phyloP scores from a whole-genome alignment of 106 monocot genomes.

The Iris macrosiphon region DNA sequence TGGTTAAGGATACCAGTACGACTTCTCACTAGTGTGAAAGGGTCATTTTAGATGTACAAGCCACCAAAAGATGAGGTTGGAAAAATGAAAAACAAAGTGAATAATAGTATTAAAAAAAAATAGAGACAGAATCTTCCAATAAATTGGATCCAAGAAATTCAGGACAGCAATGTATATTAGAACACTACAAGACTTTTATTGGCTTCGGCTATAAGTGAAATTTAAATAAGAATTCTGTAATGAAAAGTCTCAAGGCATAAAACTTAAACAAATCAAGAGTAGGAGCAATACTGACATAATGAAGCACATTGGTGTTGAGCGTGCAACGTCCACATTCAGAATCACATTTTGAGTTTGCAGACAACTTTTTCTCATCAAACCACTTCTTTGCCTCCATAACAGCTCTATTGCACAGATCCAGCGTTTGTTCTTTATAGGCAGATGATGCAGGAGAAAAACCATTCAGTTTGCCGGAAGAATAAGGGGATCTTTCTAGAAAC shows the following conservation, averaged over 20 bases:
- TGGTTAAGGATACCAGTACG: too few species aligned
- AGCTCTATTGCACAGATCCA: slow-evolving; percentile 33
- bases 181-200: neutral
- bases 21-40: too few species aligned
- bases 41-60: too few species aligned
- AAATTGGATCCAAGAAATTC: slow-evolving; percentile 1
- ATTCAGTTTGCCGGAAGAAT: slow-evolving; percentile 14
- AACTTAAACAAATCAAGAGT: neutral
- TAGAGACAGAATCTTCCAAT: neutral
- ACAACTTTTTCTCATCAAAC: slow-evolving; percentile 50
- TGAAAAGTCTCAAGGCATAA: slow-evolving; percentile 3
- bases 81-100: too few species aligned
- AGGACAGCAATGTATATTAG: neutral
- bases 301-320: slow-evolving; percentile 30
- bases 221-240: neutral
- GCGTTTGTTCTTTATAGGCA: slow-evolving; percentile 14
- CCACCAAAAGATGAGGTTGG: too few species aligned
- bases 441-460: slow-evolving; percentile 23
- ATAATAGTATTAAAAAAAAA: too few species aligned
- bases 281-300: slow-evolving; percentile 24
- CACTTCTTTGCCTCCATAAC: slow-evolving; percentile 78
- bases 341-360: slow-evolving; percentile 27
- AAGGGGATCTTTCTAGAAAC: slow-evolving; percentile 16
- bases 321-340: slow-evolving; percentile 37
- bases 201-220: too few species aligned